Base-by-base conservation (phyloP, 306 rosid genomes). In the Fagus sylvatica region DNA sequence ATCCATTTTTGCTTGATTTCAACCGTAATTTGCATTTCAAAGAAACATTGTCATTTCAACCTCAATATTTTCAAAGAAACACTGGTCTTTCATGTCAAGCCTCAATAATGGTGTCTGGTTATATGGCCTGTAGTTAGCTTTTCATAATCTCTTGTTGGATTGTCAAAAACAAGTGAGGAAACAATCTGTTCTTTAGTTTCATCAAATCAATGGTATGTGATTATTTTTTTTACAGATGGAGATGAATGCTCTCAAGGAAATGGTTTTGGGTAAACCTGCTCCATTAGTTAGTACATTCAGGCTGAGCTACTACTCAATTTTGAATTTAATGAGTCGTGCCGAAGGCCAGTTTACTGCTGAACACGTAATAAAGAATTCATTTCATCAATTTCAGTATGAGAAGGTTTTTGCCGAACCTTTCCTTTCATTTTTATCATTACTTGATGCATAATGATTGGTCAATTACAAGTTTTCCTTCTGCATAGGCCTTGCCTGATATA, bases 341-440 rank as follows among this genome's bases (percentile, higher is more conserved):
- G 98, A 95, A 87, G 98, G 98, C 79, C 98, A 95, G 75, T 95
- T 95, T 80, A 92, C 98, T 30, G 98, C 98, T 3, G 98, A 95
- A 71, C 98, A 92, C 1, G 98, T 95, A 59, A 95, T 95, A 80
- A 87, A 85, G 84, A 91, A 92, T 84, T 95, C 98, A 74, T 91
- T 95, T 83, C 98, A 92, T 81, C 98, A 95, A 78, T 95, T 95
- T 85, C 98, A 95, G 85, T 82, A 95, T 78, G 98, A 95, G 81
- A 95, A 95, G 98, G 98, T 95, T 79, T 84, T 66, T 77, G 56
- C 79, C 53, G 28, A 76, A 40, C 73, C 83, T 74, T 83, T 79
- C 69, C 36, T 62, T 64, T 34, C 32, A 46, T 40, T 78, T 39
- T 19, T 39, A 61, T 79, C 76, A 40, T 49, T 34, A 48, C 75